Evolutionary conservation across 2,329 filamentous ascomycete genomes (phyloP), one percentile per base, ranked within the genome.

Genomic region (Zelopaecilomyces penicillatus): DNA sequence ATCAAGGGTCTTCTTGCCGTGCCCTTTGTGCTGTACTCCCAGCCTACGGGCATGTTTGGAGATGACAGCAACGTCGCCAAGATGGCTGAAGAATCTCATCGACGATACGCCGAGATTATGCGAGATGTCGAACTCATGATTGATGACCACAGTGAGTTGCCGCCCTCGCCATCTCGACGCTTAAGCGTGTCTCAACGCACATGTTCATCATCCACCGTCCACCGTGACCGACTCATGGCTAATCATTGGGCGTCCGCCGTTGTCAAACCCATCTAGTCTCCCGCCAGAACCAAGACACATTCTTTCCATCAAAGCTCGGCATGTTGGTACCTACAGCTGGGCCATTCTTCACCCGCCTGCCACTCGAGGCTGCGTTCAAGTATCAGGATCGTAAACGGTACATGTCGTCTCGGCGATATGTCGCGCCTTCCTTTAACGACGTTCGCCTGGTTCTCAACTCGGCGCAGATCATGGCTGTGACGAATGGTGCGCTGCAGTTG

Each of bases 401-500:
- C 64, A 98, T 98, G 57, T 95, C 88, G 29, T 88, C 84, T 2
- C 78, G 93, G 27, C 83, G 93, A 49, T 97, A 96, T 61, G 93
- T 98, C 2, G 86, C 91, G 1, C 93, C 93, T 0, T 95, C 87
- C 2, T 98, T 98, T 75, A 98, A 98, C 67, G 93, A 98, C 61
- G 82, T 98, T 47, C 82, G 93, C 2, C 74, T 96, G 27, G 85
- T 95, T 42, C 78, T 98, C 54, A 98, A 98, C 67, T 93, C 93
- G 34, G 90, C 93, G 12, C 93, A 98, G 66, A 75, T 91, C 48
- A 89, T 96, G 82, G 88, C 87, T 34, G 78, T 97, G n/a, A 84
- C 88, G 11, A 80, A 79, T 27, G 83, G 85, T 26, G 76, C 80
- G 4, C 74, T 96, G 6, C 82, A 93, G 54, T 76, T 98, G 4